Percentiles rank a stretch among this genome's conserved stretches.
These are phyloP conservation scores for Trichoderma orchidacearum DNA, from an alignment of 495 filamentous ascomycete genomes.

Conservation along the genomic window DNA sequence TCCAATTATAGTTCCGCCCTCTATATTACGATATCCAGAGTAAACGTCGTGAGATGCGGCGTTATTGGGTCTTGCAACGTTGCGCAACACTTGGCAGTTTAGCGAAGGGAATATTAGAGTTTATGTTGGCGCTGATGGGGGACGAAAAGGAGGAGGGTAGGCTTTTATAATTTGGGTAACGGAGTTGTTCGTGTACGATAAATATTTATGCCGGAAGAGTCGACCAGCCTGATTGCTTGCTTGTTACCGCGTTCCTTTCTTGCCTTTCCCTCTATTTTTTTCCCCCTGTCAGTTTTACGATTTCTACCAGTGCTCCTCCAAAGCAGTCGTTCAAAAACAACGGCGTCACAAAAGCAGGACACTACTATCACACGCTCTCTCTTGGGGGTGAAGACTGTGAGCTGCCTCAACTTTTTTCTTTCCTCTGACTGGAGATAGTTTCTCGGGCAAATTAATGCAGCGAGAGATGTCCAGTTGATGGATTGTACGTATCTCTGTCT, in stretches of 20 bases:
- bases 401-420: no score
- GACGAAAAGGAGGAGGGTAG: conserved; percentile 1
- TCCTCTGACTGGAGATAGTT: no score
- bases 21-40: background rate
- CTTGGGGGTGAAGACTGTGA: no score
- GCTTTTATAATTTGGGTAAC: conserved; percentile 3
- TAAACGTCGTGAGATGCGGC: background rate
- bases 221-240: background rate
- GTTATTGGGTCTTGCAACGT: background rate
- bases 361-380: no score
- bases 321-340: no score
- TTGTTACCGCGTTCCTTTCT: background rate
- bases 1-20: background rate
- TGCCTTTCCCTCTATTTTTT: background rate
- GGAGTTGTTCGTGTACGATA: conserved; percentile 2
- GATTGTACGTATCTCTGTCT: no score
- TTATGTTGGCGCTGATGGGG: background rate
- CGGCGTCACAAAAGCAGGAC: no score
- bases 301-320: no score
- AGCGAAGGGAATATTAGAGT: background rate
- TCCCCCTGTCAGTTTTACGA: background rate
- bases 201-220: background rate
- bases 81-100: background rate
- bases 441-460: no score
- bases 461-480: no score